Evolutionary conservation across 2,329 filamentous ascomycete species (phyloP), one percentile per base, ranked within the genome.

Genomic region (Gnomoniopsis sp.): DNA sequence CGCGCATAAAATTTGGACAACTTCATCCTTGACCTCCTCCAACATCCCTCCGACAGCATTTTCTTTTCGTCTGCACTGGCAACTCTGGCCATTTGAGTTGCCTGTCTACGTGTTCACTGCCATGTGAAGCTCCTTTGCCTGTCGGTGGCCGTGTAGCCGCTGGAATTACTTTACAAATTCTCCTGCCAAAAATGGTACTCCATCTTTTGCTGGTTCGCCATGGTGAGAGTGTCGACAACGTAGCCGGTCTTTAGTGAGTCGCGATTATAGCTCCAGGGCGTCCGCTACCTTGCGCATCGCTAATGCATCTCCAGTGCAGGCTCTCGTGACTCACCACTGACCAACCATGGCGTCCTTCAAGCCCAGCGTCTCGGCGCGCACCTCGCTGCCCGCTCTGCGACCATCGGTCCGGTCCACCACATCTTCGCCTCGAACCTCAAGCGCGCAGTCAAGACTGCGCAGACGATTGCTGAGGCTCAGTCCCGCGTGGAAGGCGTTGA

Each of bases 161-260:
- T 49, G 36, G 21, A 19, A 33, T 19, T 17, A 14, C 12, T 11
- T 30, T 49, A n/a, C n/a, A n/a, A 1, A 30, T 7, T 3, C 33
- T 17, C 17, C 8, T 23, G 34, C 14, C 46, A 2, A 41, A 49
- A 4, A 55, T 55, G 53, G n/a, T 34, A 2, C 46, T 88, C 83
- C 81, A 80, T 68, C 72, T 96, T 57, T 86, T 92, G 67, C 81
- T 96, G 66, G 85, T 96, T 67, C 87, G 92, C 58, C 92, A 96
- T 79, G 92, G 88, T 69, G 92, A 96, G 76, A 93, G 91, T 17
- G 89, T 96, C 64, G 90, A 96, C 75, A 96, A 96, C 72, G 88
- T 95, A 59, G 88, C 88, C 44, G 83, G 87, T 56, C 74, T 90
- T 60, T 93, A 89, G 88, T 90, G 79, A 67, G 82, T 60, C 61